A percentile compares a stretch with the other conserved stretches of the same genome.
phyloP scores from a whole-genome alignment of 768 basidiomycete species.

The Tephrocybe sp. region DNA sequence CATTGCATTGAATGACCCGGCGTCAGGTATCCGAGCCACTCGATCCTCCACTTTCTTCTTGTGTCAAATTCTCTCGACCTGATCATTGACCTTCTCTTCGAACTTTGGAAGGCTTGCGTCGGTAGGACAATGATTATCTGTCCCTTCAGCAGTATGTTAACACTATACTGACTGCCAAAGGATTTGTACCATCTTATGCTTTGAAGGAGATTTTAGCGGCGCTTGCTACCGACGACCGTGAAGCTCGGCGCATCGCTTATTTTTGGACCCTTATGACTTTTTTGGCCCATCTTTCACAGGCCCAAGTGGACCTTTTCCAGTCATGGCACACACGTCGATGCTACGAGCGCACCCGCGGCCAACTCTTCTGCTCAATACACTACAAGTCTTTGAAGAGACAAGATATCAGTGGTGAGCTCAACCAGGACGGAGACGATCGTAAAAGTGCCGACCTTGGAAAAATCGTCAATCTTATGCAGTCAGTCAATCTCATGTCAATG shows the following conservation, averaged over 20 bases:
- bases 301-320: slow-evolving; percentile 62
- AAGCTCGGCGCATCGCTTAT: slow-evolving; percentile 47
- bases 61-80: slow-evolving; percentile 70
- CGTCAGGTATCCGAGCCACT: slow-evolving; percentile 51
- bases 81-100: slow-evolving; percentile 55
- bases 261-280: slow-evolving; percentile 62
- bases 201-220: slow-evolving; percentile 58
- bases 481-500: background rate
- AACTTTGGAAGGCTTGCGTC: slow-evolving; percentile 59
- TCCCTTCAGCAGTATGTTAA: background rate
- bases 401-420: slow-evolving; percentile 52
- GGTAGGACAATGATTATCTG: slow-evolving; percentile 30
- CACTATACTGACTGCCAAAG: slow-evolving; percentile 32
- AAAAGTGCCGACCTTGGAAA: slow-evolving; percentile 62
- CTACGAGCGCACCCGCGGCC: slow-evolving; percentile 72
- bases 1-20: background rate
- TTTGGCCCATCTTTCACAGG: slow-evolving; percentile 64
- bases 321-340: slow-evolving; percentile 68
- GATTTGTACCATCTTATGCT: slow-evolving; percentile 67
- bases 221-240: slow-evolving; percentile 41
- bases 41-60: slow-evolving; percentile 61
- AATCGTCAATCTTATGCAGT: slow-evolving; percentile 79
- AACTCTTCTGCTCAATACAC: slow-evolving; percentile 69
- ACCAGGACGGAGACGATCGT: slow-evolving; percentile 34
- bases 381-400: slow-evolving; percentile 65